A percentile compares a stretch with the other conserved stretches of the same genome.
Conservation (phyloP, 306 rosid genomes). For the Sphenostylis stenocarpa region DNA sequence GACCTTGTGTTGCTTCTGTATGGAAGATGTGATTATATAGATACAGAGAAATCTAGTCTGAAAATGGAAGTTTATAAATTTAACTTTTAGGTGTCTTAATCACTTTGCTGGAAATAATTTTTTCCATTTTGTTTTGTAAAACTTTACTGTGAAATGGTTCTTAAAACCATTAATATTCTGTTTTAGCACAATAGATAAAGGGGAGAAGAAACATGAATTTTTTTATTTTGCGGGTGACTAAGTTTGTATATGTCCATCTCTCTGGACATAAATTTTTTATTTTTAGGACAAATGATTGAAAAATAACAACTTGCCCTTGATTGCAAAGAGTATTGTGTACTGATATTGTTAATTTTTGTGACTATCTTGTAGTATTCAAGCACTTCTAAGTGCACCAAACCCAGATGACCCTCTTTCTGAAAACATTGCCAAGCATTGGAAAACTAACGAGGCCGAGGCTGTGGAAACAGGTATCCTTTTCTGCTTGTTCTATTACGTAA, state of each 20-base stretch:
- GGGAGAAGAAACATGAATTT: neutral
- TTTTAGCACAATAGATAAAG: too few relatives aligned
- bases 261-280: neutral
- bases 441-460: conserved; percentile 85
- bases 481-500: neutral
- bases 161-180: too few relatives aligned
- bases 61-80: neutral
- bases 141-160: neutral
- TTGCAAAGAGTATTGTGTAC: neutral
- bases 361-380: conserved; percentile 67
- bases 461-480: conserved; percentile 81
- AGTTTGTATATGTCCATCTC: neutral
- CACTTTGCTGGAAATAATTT: neutral
- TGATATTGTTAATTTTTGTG: conserved; percentile 18
- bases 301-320: neutral
- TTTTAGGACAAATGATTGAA: neutral
- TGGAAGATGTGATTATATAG: neutral
- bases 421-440: conserved; percentile 98
- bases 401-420: conserved; percentile 98
- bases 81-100: neutral
- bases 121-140: neutral
- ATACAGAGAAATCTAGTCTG: neutral
- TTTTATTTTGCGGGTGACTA: neutral
- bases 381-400: conserved; percentile 96
- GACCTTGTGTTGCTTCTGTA: neutral